Conservation (phyloP, 2,329 filamentous ascomycete species). For the Elsinoe arachidis region DNA sequence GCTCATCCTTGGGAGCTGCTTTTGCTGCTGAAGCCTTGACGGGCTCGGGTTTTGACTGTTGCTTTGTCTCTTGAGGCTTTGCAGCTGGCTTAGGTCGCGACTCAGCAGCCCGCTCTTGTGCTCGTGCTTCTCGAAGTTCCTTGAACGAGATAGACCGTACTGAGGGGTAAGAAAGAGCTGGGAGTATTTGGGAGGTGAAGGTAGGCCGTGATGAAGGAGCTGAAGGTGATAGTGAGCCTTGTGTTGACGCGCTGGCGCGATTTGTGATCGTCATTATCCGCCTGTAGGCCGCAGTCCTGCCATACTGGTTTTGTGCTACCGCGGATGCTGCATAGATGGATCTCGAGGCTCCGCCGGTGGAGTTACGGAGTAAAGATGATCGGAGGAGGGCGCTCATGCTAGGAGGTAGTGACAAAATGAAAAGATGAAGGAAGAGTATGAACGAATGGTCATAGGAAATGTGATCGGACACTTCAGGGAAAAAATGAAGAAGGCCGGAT, state of each 20-base stretch:
- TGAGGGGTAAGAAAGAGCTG: slow-evolving; percentile 35
- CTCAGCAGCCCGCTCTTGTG: slow-evolving; percentile 27
- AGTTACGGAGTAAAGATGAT: slow-evolving; percentile 10
- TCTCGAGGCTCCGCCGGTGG: slow-evolving; percentile 1
- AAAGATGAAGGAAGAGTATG: slow-evolving; percentile 5
- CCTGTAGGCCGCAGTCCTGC: slow-evolving; percentile 40
- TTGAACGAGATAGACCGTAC: slow-evolving; percentile 38
- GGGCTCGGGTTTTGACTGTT: slow-evolving; percentile 30
- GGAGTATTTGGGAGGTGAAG: slow-evolving; percentile 33
- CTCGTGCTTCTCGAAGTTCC: slow-evolving; percentile 28
- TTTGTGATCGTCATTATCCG: slow-evolving; percentile 31
- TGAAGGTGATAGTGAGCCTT: neutral
- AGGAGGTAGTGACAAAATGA: slow-evolving; percentile 14
- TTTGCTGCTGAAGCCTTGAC: slow-evolving; percentile 23
- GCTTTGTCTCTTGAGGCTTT: slow-evolving; percentile 35
- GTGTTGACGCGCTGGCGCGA: neutral
- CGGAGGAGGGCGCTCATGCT: slow-evolving; percentile 37
- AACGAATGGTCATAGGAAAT: neutral
- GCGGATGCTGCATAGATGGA: slow-evolving; percentile 23
- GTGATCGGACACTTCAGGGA: neutral
- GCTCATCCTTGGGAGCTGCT: slow-evolving; percentile 23
- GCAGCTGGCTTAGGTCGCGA: slow-evolving; percentile 21
- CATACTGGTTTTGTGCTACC: slow-evolving; percentile 31
- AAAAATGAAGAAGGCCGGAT: slow-evolving; percentile 2
- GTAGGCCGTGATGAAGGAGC: slow-evolving; percentile 20